Evolutionary conservation across 2,329 filamentous ascomycete species (phyloP), one percentile per base, ranked within the genome.

Genomic region (Malbranchea zuffiana): DNA sequence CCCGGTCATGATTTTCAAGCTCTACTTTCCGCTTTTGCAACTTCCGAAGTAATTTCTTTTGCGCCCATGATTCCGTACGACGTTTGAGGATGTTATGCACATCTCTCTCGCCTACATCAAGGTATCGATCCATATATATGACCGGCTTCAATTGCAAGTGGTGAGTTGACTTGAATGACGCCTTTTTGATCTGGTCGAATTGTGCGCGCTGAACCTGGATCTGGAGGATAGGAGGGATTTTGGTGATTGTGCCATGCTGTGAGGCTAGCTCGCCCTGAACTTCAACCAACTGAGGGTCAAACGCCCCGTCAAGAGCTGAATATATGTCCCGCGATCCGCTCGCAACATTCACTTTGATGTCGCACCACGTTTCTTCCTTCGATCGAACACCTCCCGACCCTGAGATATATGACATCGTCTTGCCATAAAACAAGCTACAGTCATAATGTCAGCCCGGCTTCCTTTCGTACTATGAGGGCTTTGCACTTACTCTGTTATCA

Each of bases 91-190:
- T 85, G 76, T 28, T 73, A 68, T 28, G 69, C 2, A 85, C 62
- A 1, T 71, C 62, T 2, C 77, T 73, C 26, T 75, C 68, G 3
- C 69, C 66, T 1, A 70, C 65, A 3, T 74, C 72, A 70, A 87
- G 80, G 57, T 93, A 98, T 18, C 87, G 75, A 59, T 96, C 90
- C 36, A 98, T 68, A 53, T 83, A 93, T 8, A 98, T 69, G 2
- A 72, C 78, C 46, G 90, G 80, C 3, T 80, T 78, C n/a, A 98
- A 75, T 13, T 75, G 69, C 8, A 98, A 73, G 7, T 82, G 75
- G 43, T 86, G 78, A 37, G 75, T 76, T 18, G 86, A 85, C 53
- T 93, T 93, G 51, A 67, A 72, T 2, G 74, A 69, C 15, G 65
- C 64, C 39, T 70, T 71, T 38, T 64, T 68, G 28, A 70, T 70